phyloP scores from a whole-genome alignment of 495 filamentous ascomycete genomes.

The Lasiosphaeris hirsuta region DNA sequence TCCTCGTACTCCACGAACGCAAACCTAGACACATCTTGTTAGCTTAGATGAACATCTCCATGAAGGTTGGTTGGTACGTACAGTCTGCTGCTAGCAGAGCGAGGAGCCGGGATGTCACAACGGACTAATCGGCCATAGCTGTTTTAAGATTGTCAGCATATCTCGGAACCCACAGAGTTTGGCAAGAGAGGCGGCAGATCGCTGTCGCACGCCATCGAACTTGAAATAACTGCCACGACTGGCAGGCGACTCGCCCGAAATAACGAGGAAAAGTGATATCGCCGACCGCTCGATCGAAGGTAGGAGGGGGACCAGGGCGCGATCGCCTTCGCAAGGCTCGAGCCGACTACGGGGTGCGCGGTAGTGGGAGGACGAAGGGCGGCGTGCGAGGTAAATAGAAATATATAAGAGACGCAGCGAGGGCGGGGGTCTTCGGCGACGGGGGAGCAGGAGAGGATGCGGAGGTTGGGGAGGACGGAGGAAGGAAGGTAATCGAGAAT shows the following conservation, averaged over 20 bases:
- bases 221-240: conserved; percentile 28
- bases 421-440: conserved; percentile 38
- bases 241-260: conserved; percentile 37
- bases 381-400: conserved; percentile 31
- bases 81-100: conserved; percentile 89
- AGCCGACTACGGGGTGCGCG: conserved; percentile 21
- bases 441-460: conserved; percentile 37
- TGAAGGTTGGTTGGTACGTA: conserved; percentile 52
- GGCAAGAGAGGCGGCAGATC: conserved; percentile 15
- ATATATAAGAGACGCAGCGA: conserved; percentile 32
- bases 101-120: conserved; percentile 96
- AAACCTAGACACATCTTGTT: conserved; percentile 57
- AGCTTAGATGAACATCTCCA: background rate
- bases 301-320: conserved; percentile 33
- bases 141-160: conserved; percentile 39
- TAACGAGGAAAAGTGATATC: conserved; percentile 30
- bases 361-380: conserved; percentile 16
- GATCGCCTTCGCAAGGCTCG: conserved; percentile 29
- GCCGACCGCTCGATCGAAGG: conserved; percentile 59
- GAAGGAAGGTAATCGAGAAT: conserved; percentile 24
- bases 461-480: conserved; percentile 32
- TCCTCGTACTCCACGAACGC: conserved; percentile 99
- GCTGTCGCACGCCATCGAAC: conserved; percentile 28
- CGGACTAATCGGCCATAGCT: conserved; percentile 98
- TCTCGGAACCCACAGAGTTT: conserved; percentile 22